These are phyloP conservation scores for Serendipita vermifera DNA, from an alignment of 768 basidiomycete genomes.

Conservation along the genomic window DNA sequence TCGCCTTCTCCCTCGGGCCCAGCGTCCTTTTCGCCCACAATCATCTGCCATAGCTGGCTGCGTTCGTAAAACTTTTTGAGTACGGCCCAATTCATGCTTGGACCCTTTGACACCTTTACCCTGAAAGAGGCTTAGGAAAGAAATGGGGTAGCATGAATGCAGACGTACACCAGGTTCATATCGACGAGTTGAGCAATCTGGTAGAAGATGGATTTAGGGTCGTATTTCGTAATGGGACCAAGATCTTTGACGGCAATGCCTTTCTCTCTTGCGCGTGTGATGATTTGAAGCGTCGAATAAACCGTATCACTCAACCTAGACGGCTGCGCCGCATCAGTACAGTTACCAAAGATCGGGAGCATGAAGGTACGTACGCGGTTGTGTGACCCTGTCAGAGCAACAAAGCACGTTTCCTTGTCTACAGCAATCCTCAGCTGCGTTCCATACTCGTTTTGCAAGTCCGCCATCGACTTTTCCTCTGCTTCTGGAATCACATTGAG, in stretches of 20 bases:
- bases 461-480: conserved; percentile 39
- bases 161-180: conserved; percentile 55
- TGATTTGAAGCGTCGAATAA: conserved; percentile 68
- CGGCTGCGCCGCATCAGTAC: conserved; percentile 37
- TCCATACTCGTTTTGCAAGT: conserved; percentile 45
- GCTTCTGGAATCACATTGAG: conserved; percentile 46
- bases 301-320: conserved; percentile 75
- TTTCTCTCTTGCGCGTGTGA: conserved; percentile 65
- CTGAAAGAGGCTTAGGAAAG: conserved; percentile 14
- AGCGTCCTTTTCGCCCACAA: conserved; percentile 53
- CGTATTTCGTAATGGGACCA: conserved; percentile 65
- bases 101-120: conserved; percentile 57
- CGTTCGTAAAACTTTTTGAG: conserved; percentile 76
- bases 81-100: conserved; percentile 63
- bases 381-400: conserved; percentile 75
- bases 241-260: conserved; percentile 71
- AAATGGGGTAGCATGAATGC: conserved; percentile 5
- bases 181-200: conserved; percentile 63
- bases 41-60: conserved; percentile 61
- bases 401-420: conserved; percentile 59
- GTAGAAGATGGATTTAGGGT: conserved; percentile 84
- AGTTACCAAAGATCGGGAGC: neutral
- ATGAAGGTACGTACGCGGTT: conserved; percentile 43
- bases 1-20: conserved; percentile 21
- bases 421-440: conserved; percentile 58